phyloP scores from a whole-genome alignment of 257 asterid genomes.

The Petrea volubilis region DNA sequence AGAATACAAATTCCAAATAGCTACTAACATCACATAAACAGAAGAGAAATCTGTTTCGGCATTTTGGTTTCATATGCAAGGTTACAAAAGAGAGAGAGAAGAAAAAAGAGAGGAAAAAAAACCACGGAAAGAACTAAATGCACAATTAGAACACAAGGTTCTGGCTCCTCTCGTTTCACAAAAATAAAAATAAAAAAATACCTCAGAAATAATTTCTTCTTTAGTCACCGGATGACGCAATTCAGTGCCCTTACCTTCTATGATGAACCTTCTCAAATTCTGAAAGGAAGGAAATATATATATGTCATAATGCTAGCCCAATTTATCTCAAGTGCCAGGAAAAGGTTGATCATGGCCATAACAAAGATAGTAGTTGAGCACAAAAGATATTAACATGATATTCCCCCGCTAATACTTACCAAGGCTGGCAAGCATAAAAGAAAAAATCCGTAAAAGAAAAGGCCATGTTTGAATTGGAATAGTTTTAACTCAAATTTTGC shows the following conservation, averaged over 20 bases:
- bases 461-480: no score
- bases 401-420: not conserved
- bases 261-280: constrained; percentile 68
- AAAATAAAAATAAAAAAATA: constrained; percentile 22
- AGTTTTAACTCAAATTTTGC: no score
- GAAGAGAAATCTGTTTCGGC: not conserved
- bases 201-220: constrained; percentile 85
- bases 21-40: not conserved
- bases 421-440: no score
- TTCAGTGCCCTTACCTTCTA: constrained; percentile 60
- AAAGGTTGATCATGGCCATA: not conserved
- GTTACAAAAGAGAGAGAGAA: no score
- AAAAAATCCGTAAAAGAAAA: no score
- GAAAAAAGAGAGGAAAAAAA: no score
- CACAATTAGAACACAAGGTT: no score
- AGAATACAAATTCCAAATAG: not conserved
- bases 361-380: not conserved
- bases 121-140: no score
- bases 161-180: not conserved
- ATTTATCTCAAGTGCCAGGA: not conserved
- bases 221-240: constrained; percentile 76
- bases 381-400: no score
- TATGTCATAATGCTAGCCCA: not conserved
- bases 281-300: constrained; percentile 24
- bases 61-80: not conserved